Evolutionary conservation across 2,329 filamentous ascomycete species (phyloP).

Genomic region (Didymella pomorum): DNA sequence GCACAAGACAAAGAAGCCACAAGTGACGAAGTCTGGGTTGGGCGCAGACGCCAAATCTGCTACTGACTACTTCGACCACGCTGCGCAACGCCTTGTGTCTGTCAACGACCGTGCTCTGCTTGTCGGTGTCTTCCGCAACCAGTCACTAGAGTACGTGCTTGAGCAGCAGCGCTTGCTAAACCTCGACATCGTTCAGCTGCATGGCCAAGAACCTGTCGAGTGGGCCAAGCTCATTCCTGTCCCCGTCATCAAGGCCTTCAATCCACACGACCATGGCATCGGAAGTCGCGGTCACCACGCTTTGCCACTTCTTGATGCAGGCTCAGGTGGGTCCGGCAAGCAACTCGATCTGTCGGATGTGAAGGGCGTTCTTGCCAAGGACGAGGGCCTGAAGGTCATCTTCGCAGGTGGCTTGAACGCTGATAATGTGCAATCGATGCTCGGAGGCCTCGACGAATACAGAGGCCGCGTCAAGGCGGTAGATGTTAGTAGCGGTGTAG

Average conservation of each 20-base stretch:
- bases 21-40: constrained; percentile 29
- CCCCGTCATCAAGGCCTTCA: constrained; percentile 87
- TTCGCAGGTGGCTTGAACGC: constrained; percentile 86
- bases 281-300: constrained; percentile 81
- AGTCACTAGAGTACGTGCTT: constrained; percentile 83
- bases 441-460: constrained; percentile 69
- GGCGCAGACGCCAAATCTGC: constrained; percentile 48
- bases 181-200: constrained; percentile 90
- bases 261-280: constrained; percentile 76
- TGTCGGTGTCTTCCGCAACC: constrained; percentile 94
- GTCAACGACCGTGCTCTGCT: constrained; percentile 73
- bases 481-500: constrained; percentile 94
- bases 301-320: constrained; percentile 85
- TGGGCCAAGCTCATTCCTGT: constrained; percentile 91
- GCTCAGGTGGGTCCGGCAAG: constrained; percentile 81
- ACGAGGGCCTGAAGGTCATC: constrained; percentile 76
- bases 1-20: constrained; percentile 61
- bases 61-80: constrained; percentile 76
- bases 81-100: constrained; percentile 55
- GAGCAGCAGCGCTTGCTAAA: constrained; percentile 76
- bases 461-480: constrained; percentile 76
- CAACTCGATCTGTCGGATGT: constrained; percentile 76
- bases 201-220: constrained; percentile 90
- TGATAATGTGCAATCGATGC: constrained; percentile 74
- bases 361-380: constrained; percentile 69